Evolutionary conservation across 2,329 filamentous ascomycete genomes (phyloP), one percentile per base, ranked within the genome.

Genomic region (Drechslerella coelobrocha): DNA sequence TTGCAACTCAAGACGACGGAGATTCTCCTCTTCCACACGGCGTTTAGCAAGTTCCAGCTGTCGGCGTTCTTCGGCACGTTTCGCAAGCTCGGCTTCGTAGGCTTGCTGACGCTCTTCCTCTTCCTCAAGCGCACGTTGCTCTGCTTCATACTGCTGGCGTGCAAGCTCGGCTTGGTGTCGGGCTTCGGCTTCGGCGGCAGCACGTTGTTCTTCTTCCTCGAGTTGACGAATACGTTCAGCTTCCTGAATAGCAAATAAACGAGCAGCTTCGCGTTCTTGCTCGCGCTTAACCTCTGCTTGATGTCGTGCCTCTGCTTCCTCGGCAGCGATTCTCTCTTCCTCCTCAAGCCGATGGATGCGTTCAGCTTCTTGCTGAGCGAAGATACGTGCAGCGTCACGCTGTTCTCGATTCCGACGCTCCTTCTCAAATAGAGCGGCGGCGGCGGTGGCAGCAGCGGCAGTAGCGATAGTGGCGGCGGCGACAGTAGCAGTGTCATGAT

Each of bases 1-100:
- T 23, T 72, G 59, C n/a, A 55, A 5, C 29, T 72, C 60, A n/a
- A 65, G 61, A 37, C 68, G 68, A 27, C 68, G 68, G 4, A 72
- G 53, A 24, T 63, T 72, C 21, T 72, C 68, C 47, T 63, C 60
- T 27, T 72, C 68, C n/a, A 72, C 68, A 47, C 59, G 60, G 19
- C 68, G 68, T 23, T 62, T 63, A 4, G 68, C 68, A 4, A 62
- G 56, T 37, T 72, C 68, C 6, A 72, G 39, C 45, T 72, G 60
- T 21, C 68, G 60, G 24, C 68, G 68, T 37, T 72, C 68, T 52
- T 72, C 68, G 2, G 24, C 39, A 27, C 66, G 66, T 48, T 43
- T 59, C 8, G 39, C 47, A 50, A 71, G 6, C 23, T 71, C 65
- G 19, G 60, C 53, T 31, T 61, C 41, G 37, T 59, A 59, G 27